Conservation (phyloP, 2,329 filamentous ascomycete genomes). For the Colletotrichum sp. region DNA sequence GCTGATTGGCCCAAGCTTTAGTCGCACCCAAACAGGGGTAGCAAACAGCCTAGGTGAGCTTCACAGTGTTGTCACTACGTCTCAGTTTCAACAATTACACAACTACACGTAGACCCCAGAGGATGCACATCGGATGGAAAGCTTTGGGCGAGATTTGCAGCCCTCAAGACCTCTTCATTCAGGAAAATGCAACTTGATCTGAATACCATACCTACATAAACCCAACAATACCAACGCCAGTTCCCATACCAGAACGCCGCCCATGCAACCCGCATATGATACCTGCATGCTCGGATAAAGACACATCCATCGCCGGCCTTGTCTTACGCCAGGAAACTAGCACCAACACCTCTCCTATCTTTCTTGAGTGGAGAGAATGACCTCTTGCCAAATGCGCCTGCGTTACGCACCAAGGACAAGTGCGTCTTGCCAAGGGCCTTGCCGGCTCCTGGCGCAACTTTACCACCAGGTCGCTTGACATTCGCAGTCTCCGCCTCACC, state of each 20-base stretch:
- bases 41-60: not conserved
- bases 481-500: slow-evolving; percentile 42
- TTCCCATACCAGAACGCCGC: not conserved
- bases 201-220: not conserved
- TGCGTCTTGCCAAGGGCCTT: slow-evolving; percentile 35
- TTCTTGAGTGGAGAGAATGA: slow-evolving; percentile 77
- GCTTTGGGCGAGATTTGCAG: not conserved
- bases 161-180: not conserved
- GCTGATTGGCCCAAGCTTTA: slow-evolving; percentile 12
- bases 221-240: not conserved
- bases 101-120: not conserved
- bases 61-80: not conserved
- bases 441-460: slow-evolving; percentile 31
- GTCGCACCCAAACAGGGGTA: not conserved
- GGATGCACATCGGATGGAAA: not conserved
- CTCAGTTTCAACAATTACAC: not conserved
- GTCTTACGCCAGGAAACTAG: slow-evolving; percentile 61
- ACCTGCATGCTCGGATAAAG: not conserved
- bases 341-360: slow-evolving; percentile 66
- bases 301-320: not conserved
- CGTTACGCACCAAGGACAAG: slow-evolving; percentile 43
- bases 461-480: slow-evolving; percentile 36
- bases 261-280: slow-evolving; percentile 4
- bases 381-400: slow-evolving; percentile 51
- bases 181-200: not conserved